Base-by-base conservation (phyloP, 768 basidiomycete genomes). In the Kwoniella heveanensis region DNA sequence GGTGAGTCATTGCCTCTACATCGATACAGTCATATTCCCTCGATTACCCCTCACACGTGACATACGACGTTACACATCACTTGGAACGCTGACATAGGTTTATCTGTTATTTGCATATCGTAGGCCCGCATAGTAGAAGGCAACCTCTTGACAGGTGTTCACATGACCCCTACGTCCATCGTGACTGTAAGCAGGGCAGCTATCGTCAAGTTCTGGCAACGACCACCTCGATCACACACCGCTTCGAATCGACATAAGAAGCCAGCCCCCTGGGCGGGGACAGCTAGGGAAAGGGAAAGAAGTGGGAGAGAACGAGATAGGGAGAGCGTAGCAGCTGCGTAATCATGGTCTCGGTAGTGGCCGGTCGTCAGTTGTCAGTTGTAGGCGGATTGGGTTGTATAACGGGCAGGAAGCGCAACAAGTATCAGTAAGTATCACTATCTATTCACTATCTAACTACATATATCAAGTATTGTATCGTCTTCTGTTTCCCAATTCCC, bases 91-190 rank as follows among this genome's bases (percentile, higher is more conserved):
- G 19, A 19, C n/a, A 25, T 30, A 6, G 26, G n/a, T n/a, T n/a
- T n/a, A n/a, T n/a, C 29, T 5, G 32, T 6, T 32, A 6, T 32
- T 32, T 25, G 27, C 12, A 17, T 29, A 29, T 10, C 21, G 26
- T 72, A 92, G 90, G 83, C 90, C 30, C 94, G 95, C 76, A 85
- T 87, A 15, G 83, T 94, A 25, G 92, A 93, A 63, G 83, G 85
- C 59, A 91, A 93, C 69, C 83, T 94, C 52, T 83, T 94, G 25
- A 85, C 89, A 5, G 84, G 83, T 36, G 76, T 95, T n/a, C 78
- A 83, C 12, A 91, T 95, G 80, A 83, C 91, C n/a, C 87, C 89
- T 1, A 86, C 87, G 1, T 87, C 85, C 24, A 80, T 99, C 22
- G 77, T 95, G 27, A 93, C 92, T 0, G 85, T 87, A n/a, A 88